Percentiles rank a stretch among this genome's conserved stretches.
These are phyloP conservation scores for Fusarium keratoplasticum DNA, from an alignment of 2,329 filamentous ascomycete genomes.

Conservation along the genomic window DNA sequence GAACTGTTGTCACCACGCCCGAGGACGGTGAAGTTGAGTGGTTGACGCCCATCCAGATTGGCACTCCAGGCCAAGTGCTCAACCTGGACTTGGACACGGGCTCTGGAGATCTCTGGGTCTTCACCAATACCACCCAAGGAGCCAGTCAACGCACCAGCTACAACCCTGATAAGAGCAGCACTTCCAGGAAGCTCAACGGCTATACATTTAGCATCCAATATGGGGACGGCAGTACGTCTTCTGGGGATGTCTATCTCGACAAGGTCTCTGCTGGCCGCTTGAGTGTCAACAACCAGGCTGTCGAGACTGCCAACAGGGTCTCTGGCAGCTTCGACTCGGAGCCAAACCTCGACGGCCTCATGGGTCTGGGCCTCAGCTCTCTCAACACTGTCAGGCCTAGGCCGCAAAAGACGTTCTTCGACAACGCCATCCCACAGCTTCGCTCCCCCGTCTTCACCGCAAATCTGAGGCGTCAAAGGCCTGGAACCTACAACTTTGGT, in stretches of 20 bases:
- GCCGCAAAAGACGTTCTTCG: slow-evolving; percentile 57
- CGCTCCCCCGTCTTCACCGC: slow-evolving; percentile 70
- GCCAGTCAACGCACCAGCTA: slow-evolving; percentile 55
- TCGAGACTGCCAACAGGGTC: slow-evolving; percentile 56
- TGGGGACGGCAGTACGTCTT: slow-evolving; percentile 56
- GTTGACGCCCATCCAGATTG: slow-evolving; percentile 55
- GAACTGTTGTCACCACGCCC: slow-evolving; percentile 37
- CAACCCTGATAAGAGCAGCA: slow-evolving; percentile 53
- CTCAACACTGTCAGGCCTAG: slow-evolving; percentile 57
- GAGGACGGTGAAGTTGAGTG: slow-evolving; percentile 51
- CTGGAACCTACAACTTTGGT: slow-evolving; percentile 80
- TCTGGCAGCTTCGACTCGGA: slow-evolving; percentile 54
- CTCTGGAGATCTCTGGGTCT: slow-evolving; percentile 62
- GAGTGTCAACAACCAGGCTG: slow-evolving; percentile 54
- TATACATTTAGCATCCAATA: slow-evolving; percentile 57
- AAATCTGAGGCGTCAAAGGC: slow-evolving; percentile 66
- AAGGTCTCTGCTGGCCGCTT: slow-evolving; percentile 56
- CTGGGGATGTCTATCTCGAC: slow-evolving; percentile 58
- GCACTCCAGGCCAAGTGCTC: slow-evolving; percentile 56
- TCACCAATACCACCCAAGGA: slow-evolving; percentile 56
- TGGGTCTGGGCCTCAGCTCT: slow-evolving; percentile 57
- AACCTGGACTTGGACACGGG: slow-evolving; percentile 60
- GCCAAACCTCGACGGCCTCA: slow-evolving; percentile 54
- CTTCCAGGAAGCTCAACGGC: slow-evolving; percentile 51
- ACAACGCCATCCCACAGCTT: slow-evolving; percentile 44